Conservation (phyloP, 1,139 yeast genomes). For the Geotrichum candidum region DNA sequence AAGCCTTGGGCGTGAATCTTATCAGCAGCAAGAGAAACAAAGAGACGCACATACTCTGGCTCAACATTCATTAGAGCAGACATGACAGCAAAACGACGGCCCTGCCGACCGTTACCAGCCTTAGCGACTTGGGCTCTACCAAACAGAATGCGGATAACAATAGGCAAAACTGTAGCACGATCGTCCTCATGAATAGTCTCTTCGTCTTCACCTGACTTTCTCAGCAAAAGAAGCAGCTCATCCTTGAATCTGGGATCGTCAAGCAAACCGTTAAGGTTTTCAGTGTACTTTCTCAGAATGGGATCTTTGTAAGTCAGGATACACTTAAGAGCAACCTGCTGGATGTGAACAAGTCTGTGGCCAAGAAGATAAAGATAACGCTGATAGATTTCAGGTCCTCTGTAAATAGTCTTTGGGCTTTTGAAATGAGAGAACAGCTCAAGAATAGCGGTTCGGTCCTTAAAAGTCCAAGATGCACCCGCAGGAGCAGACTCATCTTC, state of each 20-base stretch:
- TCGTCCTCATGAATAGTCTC: slow-evolving; percentile 59
- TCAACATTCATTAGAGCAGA: slow-evolving; percentile 61
- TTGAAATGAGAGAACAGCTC: slow-evolving; percentile 61
- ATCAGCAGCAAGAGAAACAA: slow-evolving; percentile 57
- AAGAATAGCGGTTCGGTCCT: slow-evolving; percentile 57
- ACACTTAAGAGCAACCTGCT: slow-evolving; percentile 66
- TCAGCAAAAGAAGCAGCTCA: slow-evolving; percentile 62
- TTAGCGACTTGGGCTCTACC: slow-evolving; percentile 66
- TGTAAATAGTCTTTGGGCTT: slow-evolving; percentile 50
- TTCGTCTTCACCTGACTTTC: slow-evolving; percentile 43
- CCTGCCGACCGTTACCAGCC: slow-evolving; percentile 52
- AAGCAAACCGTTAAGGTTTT: slow-evolving; percentile 63
- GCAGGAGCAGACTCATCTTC: slow-evolving; percentile 22
- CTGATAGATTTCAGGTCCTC: slow-evolving; percentile 48
- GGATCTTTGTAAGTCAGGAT: slow-evolving; percentile 61
- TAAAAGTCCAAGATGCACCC: slow-evolving; percentile 46
- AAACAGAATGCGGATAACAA: slow-evolving; percentile 70
- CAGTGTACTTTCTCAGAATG: slow-evolving; percentile 59
- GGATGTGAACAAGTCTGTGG: slow-evolving; percentile 57
- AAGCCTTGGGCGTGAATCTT: slow-evolving; percentile 44
- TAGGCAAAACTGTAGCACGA: slow-evolving; percentile 54
- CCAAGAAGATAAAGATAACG: slow-evolving; percentile 55
- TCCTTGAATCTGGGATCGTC: slow-evolving; percentile 85
- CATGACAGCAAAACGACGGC: slow-evolving; percentile 72
- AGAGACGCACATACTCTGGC: slow-evolving; percentile 49